Evolutionary conservation across 2,329 filamentous ascomycete genomes (phyloP).

Genomic region (Atkinsonella hypoxylon): DNA sequence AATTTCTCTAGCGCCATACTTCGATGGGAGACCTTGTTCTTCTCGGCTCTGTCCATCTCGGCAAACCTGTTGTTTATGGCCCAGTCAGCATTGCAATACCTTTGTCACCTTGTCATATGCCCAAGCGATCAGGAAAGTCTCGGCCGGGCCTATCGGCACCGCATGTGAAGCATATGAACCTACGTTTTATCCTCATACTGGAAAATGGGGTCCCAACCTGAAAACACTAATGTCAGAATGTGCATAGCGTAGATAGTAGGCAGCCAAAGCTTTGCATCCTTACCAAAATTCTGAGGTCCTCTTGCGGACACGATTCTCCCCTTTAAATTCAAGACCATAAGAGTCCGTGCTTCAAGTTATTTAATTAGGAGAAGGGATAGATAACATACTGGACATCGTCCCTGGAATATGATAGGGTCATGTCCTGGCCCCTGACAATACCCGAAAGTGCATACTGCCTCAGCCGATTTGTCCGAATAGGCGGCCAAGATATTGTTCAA

Average conservation of each 20-base stretch:
- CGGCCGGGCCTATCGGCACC: not conserved
- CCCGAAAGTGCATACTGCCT: slow-evolving; percentile 92
- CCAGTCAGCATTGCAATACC: not conserved
- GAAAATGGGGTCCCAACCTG: slow-evolving; percentile 94
- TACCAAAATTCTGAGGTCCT: slow-evolving; percentile 74
- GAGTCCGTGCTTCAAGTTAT: not conserved
- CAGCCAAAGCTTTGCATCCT: slow-evolving; percentile 15
- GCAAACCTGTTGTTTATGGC: slow-evolving; percentile 50
- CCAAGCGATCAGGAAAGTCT: too few species aligned
- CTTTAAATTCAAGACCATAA: slow-evolving; percentile 14
- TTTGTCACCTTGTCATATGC: not conserved
- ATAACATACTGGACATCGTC: slow-evolving; percentile 61
- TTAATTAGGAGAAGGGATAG: too few species aligned
- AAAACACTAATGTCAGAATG: not conserved
- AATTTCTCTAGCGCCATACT: slow-evolving; percentile 79
- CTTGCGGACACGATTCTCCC: slow-evolving; percentile 75
- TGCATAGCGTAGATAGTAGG: not conserved
- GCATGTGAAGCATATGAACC: slow-evolving; percentile 15
- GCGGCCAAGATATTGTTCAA: slow-evolving; percentile 83
- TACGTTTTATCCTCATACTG: slow-evolving; percentile 82
- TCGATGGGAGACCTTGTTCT: slow-evolving; percentile 91
- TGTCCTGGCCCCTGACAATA: slow-evolving; percentile 78
- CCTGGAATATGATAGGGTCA: slow-evolving; percentile 82
- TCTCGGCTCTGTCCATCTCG: slow-evolving; percentile 80
- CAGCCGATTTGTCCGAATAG: slow-evolving; percentile 81